Evolutionary conservation across 441 rosid species (phyloP).

Genomic region (Rhodomyrtus psidioides): DNA sequence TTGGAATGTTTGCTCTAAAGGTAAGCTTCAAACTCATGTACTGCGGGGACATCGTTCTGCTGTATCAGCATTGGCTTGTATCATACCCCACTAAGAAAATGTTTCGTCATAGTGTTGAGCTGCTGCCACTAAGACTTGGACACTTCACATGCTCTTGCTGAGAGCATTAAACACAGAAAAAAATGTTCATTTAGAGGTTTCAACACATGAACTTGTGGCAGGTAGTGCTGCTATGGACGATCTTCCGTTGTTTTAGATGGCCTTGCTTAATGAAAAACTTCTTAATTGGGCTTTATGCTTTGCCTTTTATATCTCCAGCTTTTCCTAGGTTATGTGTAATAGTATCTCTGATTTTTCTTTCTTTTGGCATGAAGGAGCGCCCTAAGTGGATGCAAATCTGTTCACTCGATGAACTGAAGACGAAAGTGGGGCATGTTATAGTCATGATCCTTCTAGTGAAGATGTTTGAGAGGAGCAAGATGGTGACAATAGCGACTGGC

Average conservation of each 20-base stretch:
- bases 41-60: background rate
- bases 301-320: background rate
- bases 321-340: background rate
- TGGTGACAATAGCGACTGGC: constrained; percentile 80
- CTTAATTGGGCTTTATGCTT: background rate
- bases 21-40: background rate
- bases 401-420: constrained; percentile 78
- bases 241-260: background rate
- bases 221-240: background rate
- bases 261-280: background rate
- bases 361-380: constrained; percentile 36
- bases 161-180: background rate
- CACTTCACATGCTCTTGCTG: background rate
- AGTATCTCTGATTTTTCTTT: background rate
- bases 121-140: background rate
- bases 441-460: constrained; percentile 93
- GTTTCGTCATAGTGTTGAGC: background rate
- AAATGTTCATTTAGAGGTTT: background rate
- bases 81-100: background rate
- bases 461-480: constrained; percentile 95
- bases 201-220: background rate
- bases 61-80: background rate
- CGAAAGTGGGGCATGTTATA: constrained; percentile 88
- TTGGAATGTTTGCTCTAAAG: constrained; percentile 74
- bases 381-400: constrained; percentile 96